Percentiles rank a stretch among this genome's conserved stretches.
Conservation (phyloP, 2,329 filamentous ascomycete genomes). For the Colletotrichum sp. region DNA sequence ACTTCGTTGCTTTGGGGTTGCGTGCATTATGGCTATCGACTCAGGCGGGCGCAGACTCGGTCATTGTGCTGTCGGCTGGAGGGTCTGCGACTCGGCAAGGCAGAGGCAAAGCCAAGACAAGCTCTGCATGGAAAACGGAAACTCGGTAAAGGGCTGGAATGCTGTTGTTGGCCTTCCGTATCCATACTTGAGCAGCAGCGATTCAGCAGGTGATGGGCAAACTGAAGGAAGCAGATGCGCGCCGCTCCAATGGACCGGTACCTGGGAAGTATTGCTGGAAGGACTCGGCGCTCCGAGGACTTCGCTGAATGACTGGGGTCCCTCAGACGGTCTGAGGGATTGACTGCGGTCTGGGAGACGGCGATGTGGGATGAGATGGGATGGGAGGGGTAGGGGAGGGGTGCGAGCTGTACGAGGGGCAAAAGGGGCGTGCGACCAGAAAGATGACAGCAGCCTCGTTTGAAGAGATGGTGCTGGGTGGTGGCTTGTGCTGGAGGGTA, state of each 20-base stretch:
- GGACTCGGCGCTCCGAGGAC: slow-evolving; percentile 8
- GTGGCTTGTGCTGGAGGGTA: not conserved
- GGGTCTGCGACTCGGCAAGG: not conserved
- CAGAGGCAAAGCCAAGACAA: not conserved
- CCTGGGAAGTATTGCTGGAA: slow-evolving; percentile 1
- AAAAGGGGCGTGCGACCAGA: slow-evolving; percentile 2
- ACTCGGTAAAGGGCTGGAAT: not conserved
- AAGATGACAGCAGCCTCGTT: slow-evolving; percentile 8
- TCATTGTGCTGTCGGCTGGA: not conserved
- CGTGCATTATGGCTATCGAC: not conserved
- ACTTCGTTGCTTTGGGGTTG: not conserved
- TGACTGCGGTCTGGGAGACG: not conserved
- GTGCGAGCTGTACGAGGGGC: not conserved
- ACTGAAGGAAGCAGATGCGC: not conserved
- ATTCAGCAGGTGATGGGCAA: not conserved
- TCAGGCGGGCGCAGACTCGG: not conserved
- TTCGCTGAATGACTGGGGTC: slow-evolving; percentile 1
- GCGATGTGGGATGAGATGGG: slow-evolving; percentile 16
- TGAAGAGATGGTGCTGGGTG: not conserved
- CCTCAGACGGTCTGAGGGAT: not conserved
- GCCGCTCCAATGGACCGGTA: slow-evolving; percentile 18
- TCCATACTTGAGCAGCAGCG: not conserved
- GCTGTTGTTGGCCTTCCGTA: not conserved
- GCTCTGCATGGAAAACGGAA: not conserved
- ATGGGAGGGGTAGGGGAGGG: slow-evolving; percentile 1